phyloP scores from a whole-genome alignment of 164 flowering plant genomes.

The Taxillus chinensis region DNA sequence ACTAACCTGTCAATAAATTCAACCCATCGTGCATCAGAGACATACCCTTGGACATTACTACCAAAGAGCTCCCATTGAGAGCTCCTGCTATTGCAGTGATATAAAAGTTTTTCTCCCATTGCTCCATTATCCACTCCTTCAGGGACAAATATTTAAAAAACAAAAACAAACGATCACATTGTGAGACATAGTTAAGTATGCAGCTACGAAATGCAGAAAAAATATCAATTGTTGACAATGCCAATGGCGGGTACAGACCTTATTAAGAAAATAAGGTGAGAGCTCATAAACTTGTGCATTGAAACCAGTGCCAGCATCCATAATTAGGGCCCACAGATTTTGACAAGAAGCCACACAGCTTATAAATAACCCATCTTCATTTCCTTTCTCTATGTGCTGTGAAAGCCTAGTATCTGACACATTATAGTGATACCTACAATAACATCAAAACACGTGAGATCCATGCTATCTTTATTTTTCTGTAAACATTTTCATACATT shows the following conservation, averaged over 20 bases:
- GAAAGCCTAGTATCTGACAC: slow-evolving; percentile 38
- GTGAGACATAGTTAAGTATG: no score
- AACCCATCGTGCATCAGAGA: not conserved
- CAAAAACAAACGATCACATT: slow-evolving; percentile 2
- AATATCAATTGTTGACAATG: no score
- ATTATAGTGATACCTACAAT: slow-evolving; percentile 43
- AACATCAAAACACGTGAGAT: not conserved
- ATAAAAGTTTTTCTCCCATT: slow-evolving; percentile 67
- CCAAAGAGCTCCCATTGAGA: slow-evolving; percentile 59
- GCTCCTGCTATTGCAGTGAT: slow-evolving; percentile 66
- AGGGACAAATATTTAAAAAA: not conserved
- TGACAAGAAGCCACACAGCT: slow-evolving; percentile 41
- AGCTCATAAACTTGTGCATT: slow-evolving; percentile 37
- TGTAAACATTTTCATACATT: no score
- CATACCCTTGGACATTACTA: slow-evolving; percentile 72
- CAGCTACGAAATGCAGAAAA: no score
- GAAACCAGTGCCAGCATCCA: slow-evolving; percentile 56
- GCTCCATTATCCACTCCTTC: slow-evolving; percentile 77
- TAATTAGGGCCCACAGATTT: slow-evolving; percentile 44
- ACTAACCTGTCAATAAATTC: not conserved
- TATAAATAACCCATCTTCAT: slow-evolving; percentile 38
- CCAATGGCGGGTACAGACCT: slow-evolving; percentile 17
- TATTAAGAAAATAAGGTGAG: slow-evolving; percentile 35
- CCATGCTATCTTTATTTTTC: no score
- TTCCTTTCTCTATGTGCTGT: slow-evolving; percentile 46